phyloP scores from a whole-genome alignment of 2,329 filamentous ascomycete species.

The Ambrosiella cleistominuta region DNA sequence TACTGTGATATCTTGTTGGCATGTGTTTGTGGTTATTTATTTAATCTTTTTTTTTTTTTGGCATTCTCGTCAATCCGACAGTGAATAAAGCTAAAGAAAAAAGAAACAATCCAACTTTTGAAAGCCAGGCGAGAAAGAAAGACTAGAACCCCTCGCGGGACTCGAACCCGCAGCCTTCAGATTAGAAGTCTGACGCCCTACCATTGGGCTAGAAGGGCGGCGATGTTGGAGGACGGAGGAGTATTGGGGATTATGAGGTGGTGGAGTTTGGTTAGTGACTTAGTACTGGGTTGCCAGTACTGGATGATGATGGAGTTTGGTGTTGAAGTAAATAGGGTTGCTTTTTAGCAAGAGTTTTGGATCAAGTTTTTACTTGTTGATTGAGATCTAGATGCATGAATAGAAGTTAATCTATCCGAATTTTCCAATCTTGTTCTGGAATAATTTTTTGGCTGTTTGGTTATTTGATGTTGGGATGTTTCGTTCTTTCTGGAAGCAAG shows the following conservation, averaged over 20 bases:
- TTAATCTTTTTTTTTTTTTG: too few relatives aligned
- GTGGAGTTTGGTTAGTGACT: neutral
- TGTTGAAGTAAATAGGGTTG: neutral
- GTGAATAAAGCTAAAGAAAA: too few relatives aligned
- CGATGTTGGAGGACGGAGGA: neutral
- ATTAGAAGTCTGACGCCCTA: conserved; percentile 14
- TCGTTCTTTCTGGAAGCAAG: neutral
- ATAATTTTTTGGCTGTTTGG: neutral
- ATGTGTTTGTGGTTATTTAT: too few relatives aligned
- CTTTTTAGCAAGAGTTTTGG: neutral
- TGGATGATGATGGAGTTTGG: neutral
- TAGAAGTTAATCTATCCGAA: neutral
- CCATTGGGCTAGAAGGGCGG: conserved; percentile 13
- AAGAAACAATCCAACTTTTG: neutral
- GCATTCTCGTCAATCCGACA: too few relatives aligned
- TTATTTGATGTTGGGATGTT: neutral
- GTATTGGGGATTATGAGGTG: neutral
- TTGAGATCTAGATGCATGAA: neutral
- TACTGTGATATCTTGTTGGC: neutral
- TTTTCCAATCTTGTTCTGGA: neutral
- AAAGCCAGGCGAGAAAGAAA: neutral
- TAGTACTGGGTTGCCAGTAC: neutral
- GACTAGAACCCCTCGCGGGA: conserved; percentile 12
- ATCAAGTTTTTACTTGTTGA: neutral
- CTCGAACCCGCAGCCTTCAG: conserved; percentile 14